These are phyloP conservation scores for Globisporangium paroecandrum DNA, from an alignment of 352 stramenopile species.

Conservation along the genomic window DNA sequence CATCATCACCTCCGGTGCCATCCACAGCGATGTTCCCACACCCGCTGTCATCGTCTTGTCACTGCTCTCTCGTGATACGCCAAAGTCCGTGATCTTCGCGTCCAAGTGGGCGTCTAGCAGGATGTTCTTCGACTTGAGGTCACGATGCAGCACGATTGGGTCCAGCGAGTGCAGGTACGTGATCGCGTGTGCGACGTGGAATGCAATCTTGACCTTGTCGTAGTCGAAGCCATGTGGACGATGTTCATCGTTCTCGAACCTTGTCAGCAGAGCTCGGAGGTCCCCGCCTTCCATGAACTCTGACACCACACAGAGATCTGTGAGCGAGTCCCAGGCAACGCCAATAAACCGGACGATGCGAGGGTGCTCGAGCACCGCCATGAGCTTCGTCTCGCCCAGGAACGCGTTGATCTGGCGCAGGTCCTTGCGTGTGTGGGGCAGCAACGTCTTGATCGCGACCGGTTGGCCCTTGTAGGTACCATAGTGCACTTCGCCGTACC, in stretches of 20 bases:
- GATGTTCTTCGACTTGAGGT: conserved; percentile 22
- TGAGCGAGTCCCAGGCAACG: background rate
- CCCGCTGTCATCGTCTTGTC: conserved; percentile 44
- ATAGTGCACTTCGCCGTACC: conserved; percentile 1
- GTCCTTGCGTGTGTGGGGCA: background rate
- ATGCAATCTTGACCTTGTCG: conserved; percentile 28
- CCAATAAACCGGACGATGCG: background rate
- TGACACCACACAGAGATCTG: background rate
- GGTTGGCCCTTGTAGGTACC: background rate
- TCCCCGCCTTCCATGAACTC: background rate
- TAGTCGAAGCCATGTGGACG: background rate
- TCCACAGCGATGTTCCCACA: conserved; percentile 22
- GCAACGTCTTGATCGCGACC: background rate
- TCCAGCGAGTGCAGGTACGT: conserved; percentile 52
- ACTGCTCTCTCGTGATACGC: conserved; percentile 31
- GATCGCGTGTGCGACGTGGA: conserved; percentile 37
- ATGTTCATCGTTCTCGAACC: background rate
- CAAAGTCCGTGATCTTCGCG: conserved; percentile 55
- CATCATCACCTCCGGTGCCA: too few species aligned
- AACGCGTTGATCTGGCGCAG: background rate
- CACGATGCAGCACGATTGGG: conserved; percentile 33
- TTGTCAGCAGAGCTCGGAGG: background rate
- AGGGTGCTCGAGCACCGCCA: too few species aligned
- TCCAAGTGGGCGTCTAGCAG: conserved; percentile 21
- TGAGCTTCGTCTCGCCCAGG: background rate